A percentile compares a stretch with the other conserved stretches of the same genome.
These are phyloP conservation scores for Leucosporidium scottii DNA, from an alignment of 768 basidiomycete species.

Conservation along the genomic window DNA sequence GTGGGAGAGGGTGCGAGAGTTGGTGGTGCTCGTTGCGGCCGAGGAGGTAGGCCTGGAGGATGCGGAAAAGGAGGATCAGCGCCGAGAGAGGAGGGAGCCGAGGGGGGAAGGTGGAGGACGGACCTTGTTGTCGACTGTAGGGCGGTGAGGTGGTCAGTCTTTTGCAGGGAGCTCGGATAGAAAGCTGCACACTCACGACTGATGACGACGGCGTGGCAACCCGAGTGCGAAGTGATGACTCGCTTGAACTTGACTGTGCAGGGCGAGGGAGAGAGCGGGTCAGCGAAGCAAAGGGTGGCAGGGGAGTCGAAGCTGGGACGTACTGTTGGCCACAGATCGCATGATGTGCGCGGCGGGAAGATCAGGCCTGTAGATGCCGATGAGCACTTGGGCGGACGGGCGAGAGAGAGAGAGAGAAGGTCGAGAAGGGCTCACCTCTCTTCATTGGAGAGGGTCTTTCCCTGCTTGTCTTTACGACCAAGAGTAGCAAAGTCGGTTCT, in stretches of 20 bases:
- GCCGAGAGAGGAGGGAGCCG: conserved; percentile 21
- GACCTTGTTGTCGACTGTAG: conserved; percentile 1
- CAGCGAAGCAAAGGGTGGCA: conserved; percentile 30
- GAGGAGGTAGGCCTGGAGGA: conserved; percentile 79
- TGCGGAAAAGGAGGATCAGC: conserved; percentile 17
- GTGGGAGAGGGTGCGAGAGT: conserved; percentile 23
- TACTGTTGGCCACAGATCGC: conserved; percentile 66
- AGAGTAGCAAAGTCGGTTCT: conserved; percentile 32
- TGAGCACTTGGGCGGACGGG: not conserved
- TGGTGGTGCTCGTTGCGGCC: conserved; percentile 59
- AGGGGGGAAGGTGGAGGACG: conserved; percentile 29
- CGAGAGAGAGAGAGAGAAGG: no score
- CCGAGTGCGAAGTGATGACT: conserved; percentile 51
- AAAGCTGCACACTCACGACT: conserved; percentile 44
- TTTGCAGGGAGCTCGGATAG: not conserved
- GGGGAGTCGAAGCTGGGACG: conserved; percentile 43
- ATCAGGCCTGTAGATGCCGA: conserved; percentile 54
- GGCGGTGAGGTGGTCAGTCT: not conserved
- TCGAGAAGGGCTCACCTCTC: conserved; percentile 3
- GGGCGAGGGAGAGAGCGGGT: not conserved
- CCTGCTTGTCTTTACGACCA: conserved; percentile 29
- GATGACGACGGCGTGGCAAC: conserved; percentile 68
- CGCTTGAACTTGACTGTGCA: conserved; percentile 26
- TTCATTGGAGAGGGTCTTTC: conserved; percentile 9
- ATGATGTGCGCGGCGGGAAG: conserved; percentile 81